A percentile compares a stretch with the other conserved stretches of the same genome.
Conservation (phyloP, 345 rosid species). For the Lenwebbia sp. region DNA sequence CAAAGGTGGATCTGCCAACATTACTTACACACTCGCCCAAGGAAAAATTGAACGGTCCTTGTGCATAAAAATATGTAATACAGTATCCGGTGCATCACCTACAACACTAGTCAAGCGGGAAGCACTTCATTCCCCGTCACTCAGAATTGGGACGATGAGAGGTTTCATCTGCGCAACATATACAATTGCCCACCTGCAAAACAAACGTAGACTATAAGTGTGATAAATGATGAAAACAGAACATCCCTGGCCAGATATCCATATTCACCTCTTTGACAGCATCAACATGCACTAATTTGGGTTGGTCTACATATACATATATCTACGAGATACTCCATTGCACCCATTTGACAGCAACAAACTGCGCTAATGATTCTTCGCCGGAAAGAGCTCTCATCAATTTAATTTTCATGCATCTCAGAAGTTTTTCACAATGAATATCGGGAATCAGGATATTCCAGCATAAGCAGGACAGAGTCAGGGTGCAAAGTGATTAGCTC, state of each 20-base stretch:
- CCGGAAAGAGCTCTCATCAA: neutral
- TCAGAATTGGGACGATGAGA: constrained; percentile 85
- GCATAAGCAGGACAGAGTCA: neutral
- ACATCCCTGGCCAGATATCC: neutral
- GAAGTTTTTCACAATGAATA: neutral
- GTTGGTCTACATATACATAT: neutral
- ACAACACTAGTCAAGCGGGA: neutral
- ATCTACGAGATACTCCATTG: neutral
- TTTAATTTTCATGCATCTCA: neutral
- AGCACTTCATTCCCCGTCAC: constrained; percentile 53
- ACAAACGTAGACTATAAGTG: neutral
- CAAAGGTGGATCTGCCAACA: neutral
- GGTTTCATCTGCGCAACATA: constrained; percentile 98
- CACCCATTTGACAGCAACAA: neutral
- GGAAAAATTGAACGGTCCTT: neutral
- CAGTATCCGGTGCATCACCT: neutral
- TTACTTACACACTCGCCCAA: neutral
- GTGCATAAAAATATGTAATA: neutral
- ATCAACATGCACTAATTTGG: neutral
- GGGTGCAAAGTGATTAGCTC: neutral
- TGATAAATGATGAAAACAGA: neutral
- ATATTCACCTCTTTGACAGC: neutral
- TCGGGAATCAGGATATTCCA: neutral
- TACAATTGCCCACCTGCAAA: constrained; percentile 93
- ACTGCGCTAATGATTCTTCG: neutral